These are phyloP conservation scores for Triticum monococcum DNA, from an alignment of 176 grass and related monocot genomes.

Conservation along the genomic window DNA sequence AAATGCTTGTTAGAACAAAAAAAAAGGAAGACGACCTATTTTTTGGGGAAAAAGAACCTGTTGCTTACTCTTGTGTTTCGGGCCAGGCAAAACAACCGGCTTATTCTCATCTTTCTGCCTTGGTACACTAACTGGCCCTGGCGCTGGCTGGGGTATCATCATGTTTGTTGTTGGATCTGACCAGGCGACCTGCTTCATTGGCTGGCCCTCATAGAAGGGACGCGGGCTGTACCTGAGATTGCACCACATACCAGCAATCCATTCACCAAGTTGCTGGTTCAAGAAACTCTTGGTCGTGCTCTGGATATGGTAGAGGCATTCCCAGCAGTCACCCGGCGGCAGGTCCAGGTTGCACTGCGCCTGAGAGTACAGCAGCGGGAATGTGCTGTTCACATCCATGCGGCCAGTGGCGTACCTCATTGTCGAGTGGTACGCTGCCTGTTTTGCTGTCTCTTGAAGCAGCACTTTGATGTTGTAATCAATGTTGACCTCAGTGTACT, in stretches of 20 bases:
- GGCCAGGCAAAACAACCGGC: background rate
- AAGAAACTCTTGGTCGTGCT: too few species aligned
- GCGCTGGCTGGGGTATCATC: too few species aligned
- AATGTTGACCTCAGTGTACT: too few species aligned
- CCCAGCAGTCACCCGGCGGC: background rate
- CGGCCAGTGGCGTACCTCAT: constrained; percentile 9
- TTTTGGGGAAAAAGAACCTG: background rate
- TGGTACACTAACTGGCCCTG: background rate
- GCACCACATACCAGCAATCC: too few species aligned
- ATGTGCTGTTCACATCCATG: background rate
- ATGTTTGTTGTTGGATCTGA: background rate
- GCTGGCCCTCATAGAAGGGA: too few species aligned
- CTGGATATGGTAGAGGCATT: constrained; percentile 11
- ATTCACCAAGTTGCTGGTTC: too few species aligned
- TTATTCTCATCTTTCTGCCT: too few species aligned
- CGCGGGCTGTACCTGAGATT: too few species aligned
- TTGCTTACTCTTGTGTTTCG: background rate
- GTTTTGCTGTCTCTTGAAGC: background rate
- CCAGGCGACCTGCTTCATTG: background rate
- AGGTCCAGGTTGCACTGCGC: constrained; percentile 48
- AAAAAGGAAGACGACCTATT: background rate
- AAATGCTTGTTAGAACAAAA: too few species aligned
- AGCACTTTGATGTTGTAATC: too few species aligned
- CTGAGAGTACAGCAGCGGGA: constrained; percentile 22
- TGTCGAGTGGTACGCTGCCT: background rate